phyloP scores from a whole-genome alignment of 2,329 filamentous ascomycete species.

The Ophiostoma sp. region DNA sequence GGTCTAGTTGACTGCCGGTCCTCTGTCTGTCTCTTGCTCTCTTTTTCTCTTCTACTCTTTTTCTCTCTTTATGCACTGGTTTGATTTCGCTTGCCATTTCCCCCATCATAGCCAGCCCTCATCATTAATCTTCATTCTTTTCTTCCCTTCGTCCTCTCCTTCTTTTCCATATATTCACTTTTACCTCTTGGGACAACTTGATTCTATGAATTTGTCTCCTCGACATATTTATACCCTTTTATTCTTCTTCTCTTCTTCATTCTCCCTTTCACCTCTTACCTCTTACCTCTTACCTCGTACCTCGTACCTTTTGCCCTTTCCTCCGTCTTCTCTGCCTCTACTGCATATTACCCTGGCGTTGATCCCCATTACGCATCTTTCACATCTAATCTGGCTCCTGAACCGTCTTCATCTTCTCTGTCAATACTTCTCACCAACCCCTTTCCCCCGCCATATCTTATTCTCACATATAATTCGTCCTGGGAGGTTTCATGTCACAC shows the following conservation, averaged over 20 bases:
- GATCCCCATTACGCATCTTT: not conserved
- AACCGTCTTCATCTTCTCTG: not conserved
- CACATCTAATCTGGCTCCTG: not conserved
- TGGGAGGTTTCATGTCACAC: no score
- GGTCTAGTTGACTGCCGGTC: constrained; percentile 22
- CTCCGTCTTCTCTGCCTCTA: not conserved
- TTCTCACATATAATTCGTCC: no score
- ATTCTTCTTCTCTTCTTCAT: not conserved
- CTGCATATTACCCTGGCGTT: not conserved
- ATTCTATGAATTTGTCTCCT: not conserved
- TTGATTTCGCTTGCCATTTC: no score
- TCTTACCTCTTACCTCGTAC: no score
- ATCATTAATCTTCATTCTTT: not conserved
- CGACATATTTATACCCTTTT: constrained; percentile 14
- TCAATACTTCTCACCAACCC: not conserved
- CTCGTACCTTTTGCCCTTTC: not conserved
- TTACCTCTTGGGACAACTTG: not conserved
- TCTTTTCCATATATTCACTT: not conserved
- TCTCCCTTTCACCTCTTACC: not conserved
- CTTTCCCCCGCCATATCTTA: not conserved
- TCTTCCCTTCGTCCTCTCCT: not conserved
- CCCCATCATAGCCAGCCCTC: no score
- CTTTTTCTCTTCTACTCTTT: not conserved
- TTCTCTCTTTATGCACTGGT: not conserved
- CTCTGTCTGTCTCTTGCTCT: not conserved